A percentile compares a stretch with the other conserved stretches of the same genome.
Evolutionary conservation across 768 basidiomycete genomes (phyloP).

Genomic region (Kwoniella europaea): DNA sequence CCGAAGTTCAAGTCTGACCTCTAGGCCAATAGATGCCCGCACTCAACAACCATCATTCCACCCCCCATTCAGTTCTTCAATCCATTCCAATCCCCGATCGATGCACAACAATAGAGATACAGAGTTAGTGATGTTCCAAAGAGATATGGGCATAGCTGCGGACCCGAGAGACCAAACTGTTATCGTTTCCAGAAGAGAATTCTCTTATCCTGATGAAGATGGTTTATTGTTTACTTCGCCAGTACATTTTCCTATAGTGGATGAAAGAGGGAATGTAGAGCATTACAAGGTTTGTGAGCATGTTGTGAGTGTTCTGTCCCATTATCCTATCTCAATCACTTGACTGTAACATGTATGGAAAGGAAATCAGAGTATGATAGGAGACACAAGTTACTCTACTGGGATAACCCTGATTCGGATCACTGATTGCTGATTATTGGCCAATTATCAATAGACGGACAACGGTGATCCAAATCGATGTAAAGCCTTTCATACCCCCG

Average conservation of each 20-base stretch:
- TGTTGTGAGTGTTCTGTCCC: background rate
- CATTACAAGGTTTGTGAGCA: background rate
- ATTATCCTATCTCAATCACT: too few species aligned
- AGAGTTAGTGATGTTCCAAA: background rate
- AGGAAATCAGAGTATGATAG: too few species aligned
- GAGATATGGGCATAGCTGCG: background rate
- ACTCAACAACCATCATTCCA: too few species aligned
- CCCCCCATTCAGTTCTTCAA: too few species aligned
- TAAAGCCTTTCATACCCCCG: background rate
- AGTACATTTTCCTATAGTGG: background rate
- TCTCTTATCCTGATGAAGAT: background rate
- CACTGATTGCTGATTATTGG: too few species aligned
- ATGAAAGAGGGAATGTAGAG: background rate
- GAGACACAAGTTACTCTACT: background rate
- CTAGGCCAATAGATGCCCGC: too few species aligned
- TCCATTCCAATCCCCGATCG: too few species aligned
- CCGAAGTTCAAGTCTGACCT: too few species aligned
- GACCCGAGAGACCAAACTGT: background rate
- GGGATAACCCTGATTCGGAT: background rate
- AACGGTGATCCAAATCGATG: background rate
- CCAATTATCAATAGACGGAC: too few species aligned
- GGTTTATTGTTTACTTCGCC: background rate
- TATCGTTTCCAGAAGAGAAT: background rate
- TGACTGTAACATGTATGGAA: too few species aligned
- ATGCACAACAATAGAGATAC: background rate